Evolutionary conservation across 2,329 filamentous ascomycete genomes (phyloP).

Genomic region (Diaporthe sp.): DNA sequence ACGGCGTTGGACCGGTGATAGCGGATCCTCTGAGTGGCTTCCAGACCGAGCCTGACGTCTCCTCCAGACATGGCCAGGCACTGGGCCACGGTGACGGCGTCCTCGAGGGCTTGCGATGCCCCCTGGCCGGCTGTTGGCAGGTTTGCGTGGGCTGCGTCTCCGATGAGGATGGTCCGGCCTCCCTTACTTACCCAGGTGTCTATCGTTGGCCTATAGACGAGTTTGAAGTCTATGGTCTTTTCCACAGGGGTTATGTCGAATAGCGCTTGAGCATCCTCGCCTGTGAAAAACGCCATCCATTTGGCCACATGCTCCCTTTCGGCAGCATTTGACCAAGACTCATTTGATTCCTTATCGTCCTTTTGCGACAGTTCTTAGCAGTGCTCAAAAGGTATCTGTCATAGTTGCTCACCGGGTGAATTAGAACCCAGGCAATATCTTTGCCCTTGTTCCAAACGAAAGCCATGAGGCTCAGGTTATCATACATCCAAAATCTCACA

Average conservation of each 20-base stretch:
- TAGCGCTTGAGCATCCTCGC: background rate
- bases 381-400: accelerated
- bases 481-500: background rate
- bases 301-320: slow-evolving; percentile 1
- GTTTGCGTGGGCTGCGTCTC: slow-evolving; percentile 63
- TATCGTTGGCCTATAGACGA: slow-evolving; percentile 3
- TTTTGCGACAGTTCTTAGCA: background rate
- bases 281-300: background rate
- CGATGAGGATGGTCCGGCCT: slow-evolving; percentile 52
- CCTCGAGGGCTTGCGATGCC: slow-evolving; percentile 32
- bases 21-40: slow-evolving; percentile 1
- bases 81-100: slow-evolving; percentile 30
- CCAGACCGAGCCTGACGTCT: slow-evolving; percentile 22
- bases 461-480: background rate
- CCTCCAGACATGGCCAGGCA: background rate
- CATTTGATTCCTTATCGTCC: background rate
- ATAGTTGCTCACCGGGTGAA: background rate
- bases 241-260: background rate
- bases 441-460: background rate
- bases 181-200: background rate
- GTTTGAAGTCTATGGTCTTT: slow-evolving; percentile 7
- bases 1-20: slow-evolving; percentile 13
- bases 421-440: background rate
- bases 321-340: background rate
- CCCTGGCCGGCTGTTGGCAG: slow-evolving; percentile 57